Percentiles rank a stretch among this genome's conserved stretches.
These are phyloP conservation scores for Entonaema liquescens DNA, from an alignment of 495 filamentous ascomycete genomes.

Conservation along the genomic window DNA sequence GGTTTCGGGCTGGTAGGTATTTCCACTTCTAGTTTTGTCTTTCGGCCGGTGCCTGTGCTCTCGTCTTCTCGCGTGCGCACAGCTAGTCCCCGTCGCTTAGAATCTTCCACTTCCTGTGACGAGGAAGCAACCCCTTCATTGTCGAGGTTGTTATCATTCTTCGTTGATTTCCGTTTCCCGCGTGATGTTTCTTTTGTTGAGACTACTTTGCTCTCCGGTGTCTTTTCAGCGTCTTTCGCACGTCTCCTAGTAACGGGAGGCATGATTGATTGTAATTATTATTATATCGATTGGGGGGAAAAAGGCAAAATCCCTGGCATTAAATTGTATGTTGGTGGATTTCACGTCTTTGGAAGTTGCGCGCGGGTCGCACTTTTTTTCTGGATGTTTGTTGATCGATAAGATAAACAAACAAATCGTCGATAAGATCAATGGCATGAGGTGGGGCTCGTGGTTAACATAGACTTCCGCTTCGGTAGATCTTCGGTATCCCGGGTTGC, in stretches of 20 bases:
- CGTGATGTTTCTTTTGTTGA: constrained; percentile 21
- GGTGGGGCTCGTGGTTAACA: background rate
- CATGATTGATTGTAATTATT: constrained; percentile 17
- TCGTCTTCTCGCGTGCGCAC: constrained; percentile 37
- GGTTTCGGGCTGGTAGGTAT: constrained; percentile 36
- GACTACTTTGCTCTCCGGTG: background rate
- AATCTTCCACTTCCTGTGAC: background rate
- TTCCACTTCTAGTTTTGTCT: constrained; percentile 38
- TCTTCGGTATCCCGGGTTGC: constrained; percentile 2
- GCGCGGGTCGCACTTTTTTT: constrained; percentile 30
- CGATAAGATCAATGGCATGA: constrained; percentile 1
- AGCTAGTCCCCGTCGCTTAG: constrained; percentile 36
- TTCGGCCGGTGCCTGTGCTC: constrained; percentile 17
- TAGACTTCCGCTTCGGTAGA: constrained; percentile 21
- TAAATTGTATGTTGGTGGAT: constrained; percentile 7
- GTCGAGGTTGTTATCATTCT: constrained; percentile 1
- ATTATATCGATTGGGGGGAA: background rate
- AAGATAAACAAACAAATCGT: constrained; percentile 33
- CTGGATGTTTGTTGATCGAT: constrained; percentile 44
- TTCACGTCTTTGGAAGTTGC: constrained; percentile 1
- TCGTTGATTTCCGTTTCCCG: constrained; percentile 28
- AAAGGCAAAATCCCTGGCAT: background rate
- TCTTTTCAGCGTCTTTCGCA: constrained; percentile 10
- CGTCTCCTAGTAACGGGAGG: constrained; percentile 37
- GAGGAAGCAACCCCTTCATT: background rate